These are phyloP conservation scores for Trypanosoma melophagium DNA, from an alignment of 208 protist genomes.

Conservation along the genomic window DNA sequence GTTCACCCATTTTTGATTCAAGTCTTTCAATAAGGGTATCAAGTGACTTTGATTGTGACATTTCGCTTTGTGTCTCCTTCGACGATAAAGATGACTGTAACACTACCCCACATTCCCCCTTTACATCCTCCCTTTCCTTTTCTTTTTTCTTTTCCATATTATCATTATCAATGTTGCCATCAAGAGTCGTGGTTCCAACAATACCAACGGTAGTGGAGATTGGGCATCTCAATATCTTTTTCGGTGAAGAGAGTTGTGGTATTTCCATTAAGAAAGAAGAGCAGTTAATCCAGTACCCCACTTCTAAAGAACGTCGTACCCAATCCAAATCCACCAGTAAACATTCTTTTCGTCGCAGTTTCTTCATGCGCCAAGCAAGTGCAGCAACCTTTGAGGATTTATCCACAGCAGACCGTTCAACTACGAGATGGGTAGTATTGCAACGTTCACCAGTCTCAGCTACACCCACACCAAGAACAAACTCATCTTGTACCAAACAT, in stretches of 20 bases:
- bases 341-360: conserved; percentile 29
- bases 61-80: conserved; percentile 3
- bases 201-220: background rate
- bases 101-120: background rate
- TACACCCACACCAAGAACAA: conserved; percentile 31
- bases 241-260: conserved; percentile 32
- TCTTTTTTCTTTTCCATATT: background rate
- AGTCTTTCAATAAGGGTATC: conserved; percentile 32
- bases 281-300: conserved; percentile 52
- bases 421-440: conserved; percentile 63
- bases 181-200: background rate
- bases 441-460: background rate
- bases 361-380: conserved; percentile 23
- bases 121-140: background rate
- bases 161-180: conserved; percentile 12
- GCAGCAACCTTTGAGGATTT: conserved; percentile 38
- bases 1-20: conserved; percentile 15
- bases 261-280: conserved; percentile 38
- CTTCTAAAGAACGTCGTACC: conserved; percentile 44
- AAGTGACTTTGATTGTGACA: conserved; percentile 30
- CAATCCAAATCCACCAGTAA: conserved; percentile 55
- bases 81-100: conserved; percentile 5
- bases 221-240: background rate
- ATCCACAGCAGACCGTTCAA: conserved; percentile 7
- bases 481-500: conserved; percentile 42